Evolutionary conservation across 1,139 yeast genomes (phyloP).

Genomic region (Tardiomyces depauwii): DNA sequence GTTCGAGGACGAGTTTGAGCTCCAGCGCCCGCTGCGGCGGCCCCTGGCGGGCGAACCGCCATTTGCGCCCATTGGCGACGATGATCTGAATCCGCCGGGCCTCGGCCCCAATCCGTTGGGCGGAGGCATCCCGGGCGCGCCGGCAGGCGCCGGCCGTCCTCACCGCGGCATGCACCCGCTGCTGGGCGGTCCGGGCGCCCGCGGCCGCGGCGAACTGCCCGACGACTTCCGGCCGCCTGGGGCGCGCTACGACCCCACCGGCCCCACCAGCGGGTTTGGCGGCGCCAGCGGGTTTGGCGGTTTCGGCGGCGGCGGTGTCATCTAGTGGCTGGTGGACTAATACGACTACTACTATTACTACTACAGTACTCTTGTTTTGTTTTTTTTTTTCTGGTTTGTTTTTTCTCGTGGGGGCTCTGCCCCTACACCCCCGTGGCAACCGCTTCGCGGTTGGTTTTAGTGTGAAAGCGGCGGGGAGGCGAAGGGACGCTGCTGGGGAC

Average conservation of each 20-base stretch:
- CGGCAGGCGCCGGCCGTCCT: slow-evolving; percentile 12
- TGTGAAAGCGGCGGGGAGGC: no score
- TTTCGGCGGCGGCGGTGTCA: background rate
- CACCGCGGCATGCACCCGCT: slow-evolving; percentile 30
- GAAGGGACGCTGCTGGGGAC: no score
- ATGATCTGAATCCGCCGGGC: slow-evolving; percentile 30
- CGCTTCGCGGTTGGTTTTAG: background rate
- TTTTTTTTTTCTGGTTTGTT: no score
- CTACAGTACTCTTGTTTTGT: no score
- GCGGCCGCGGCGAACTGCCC: slow-evolving; percentile 14
- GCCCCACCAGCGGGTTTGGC: slow-evolving; percentile 13
- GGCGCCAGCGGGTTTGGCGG: slow-evolving; percentile 4
- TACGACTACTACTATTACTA: no score
- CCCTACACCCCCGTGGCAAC: background rate
- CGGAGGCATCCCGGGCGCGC: slow-evolving; percentile 14
- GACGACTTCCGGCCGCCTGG: slow-evolving; percentile 25
- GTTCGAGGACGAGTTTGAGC: slow-evolving; percentile 48
- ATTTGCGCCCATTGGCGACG: slow-evolving; percentile 24
- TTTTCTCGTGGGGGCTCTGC: background rate
- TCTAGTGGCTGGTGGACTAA: no score
- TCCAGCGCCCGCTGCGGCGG: slow-evolving; percentile 1
- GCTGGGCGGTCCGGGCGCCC: slow-evolving; percentile 13
- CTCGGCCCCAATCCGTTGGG: slow-evolving; percentile 26
- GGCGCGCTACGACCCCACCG: slow-evolving; percentile 28
- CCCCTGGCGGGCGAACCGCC: slow-evolving; percentile 6